phyloP scores from a whole-genome alignment of 192 early-diverging fungal genomes.

The Chytriomyces confervae region DNA sequence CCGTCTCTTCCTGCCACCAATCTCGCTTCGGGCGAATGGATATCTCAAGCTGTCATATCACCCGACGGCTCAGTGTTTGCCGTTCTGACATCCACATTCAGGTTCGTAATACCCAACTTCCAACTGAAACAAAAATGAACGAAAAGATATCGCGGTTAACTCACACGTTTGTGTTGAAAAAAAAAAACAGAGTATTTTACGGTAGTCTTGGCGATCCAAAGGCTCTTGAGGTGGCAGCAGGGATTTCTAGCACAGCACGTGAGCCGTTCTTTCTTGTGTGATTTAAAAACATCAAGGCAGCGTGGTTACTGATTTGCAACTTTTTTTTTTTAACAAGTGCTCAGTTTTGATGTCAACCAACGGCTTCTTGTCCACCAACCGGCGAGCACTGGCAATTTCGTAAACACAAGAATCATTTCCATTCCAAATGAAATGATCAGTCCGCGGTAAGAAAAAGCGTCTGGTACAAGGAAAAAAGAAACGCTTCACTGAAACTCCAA shows the following conservation, averaged over 20 bases:
- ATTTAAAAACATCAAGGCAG: background rate
- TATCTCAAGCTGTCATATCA: slow-evolving; percentile 14
- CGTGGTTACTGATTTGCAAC: background rate
- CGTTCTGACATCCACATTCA: slow-evolving; percentile 13
- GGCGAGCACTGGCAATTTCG: slow-evolving; percentile 4
- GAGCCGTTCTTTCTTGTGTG: background rate
- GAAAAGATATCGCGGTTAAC: background rate
- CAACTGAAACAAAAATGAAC: background rate
- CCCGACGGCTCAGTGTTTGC: slow-evolving; percentile 12
- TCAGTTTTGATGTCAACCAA: slow-evolving; percentile 22
- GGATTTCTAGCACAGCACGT: slow-evolving; percentile 6
- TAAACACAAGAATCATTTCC: slow-evolving; percentile 13
- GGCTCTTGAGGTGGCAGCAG: slow-evolving; percentile 19
- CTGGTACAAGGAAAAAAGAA: slow-evolving; percentile 1
- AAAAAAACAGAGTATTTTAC: slow-evolving; percentile 7
- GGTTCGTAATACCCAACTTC: background rate
- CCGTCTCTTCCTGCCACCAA: slow-evolving; percentile 4
- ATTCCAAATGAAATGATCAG: slow-evolving; percentile 30
- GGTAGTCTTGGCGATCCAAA: background rate
- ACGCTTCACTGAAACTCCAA: background rate
- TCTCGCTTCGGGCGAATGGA: slow-evolving; percentile 11
- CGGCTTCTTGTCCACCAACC: slow-evolving; percentile 22
- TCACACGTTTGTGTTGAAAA: background rate
- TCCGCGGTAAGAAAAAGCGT: slow-evolving; percentile 5
- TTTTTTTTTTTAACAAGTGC: background rate